phyloP scores from a whole-genome alignment of 768 basidiomycete species.

The Trametes gibbosa region DNA sequence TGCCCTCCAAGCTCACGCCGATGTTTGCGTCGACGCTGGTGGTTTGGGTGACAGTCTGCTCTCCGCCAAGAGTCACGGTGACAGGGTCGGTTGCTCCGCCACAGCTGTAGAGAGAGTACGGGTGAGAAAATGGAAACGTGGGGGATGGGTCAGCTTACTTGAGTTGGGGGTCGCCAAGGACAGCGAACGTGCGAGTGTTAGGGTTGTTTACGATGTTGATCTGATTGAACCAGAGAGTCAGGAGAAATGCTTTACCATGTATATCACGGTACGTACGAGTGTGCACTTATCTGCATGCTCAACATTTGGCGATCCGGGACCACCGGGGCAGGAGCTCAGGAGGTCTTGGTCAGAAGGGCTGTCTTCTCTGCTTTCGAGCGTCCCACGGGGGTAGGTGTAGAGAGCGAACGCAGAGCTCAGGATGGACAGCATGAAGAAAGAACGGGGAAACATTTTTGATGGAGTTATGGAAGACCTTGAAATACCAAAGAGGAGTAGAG shows the following conservation, averaged over 20 bases:
- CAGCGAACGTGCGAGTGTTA: constrained; percentile 1
- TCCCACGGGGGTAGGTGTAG: not conserved
- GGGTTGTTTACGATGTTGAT: constrained; percentile 12
- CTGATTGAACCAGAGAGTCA: not conserved
- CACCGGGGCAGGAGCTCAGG: constrained; percentile 14
- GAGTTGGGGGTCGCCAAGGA: constrained; percentile 15
- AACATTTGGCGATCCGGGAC: constrained; percentile 10
- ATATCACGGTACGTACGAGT: not conserved
- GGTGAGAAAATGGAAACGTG: not conserved
- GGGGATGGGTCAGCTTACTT: not conserved
- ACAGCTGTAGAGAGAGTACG: not conserved
- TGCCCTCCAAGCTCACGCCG: constrained; percentile 5
- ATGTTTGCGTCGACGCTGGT: constrained; percentile 3
- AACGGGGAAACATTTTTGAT: not conserved
- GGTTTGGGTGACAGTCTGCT: constrained; percentile 2
- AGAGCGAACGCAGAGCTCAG: not conserved
- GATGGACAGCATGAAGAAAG: not conserved
- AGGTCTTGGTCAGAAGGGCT: constrained; percentile 3
- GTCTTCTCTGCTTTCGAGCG: not conserved
- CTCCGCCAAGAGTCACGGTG: constrained; percentile 6
- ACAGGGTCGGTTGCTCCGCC: not conserved
- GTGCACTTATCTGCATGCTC: constrained; percentile 12
- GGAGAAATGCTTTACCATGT: not conserved
- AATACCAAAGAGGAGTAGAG: too few relatives aligned
- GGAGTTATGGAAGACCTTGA: not conserved